Evolutionary conservation across 176 grass and related monocot species (phyloP).

Genomic region (Eragrostis curvula): DNA sequence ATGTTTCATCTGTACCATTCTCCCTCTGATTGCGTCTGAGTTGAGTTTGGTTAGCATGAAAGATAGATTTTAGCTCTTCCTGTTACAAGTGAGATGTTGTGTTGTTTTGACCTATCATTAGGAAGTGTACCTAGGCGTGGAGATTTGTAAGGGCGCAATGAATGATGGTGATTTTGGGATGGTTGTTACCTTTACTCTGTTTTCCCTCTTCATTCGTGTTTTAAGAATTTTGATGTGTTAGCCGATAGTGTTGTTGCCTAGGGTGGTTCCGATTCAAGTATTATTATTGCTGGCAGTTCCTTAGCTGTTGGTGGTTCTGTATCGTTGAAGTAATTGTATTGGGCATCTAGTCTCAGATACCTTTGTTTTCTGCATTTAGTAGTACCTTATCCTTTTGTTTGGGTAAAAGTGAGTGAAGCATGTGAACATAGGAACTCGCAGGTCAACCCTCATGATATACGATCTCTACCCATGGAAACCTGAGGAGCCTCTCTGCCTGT

Average conservation of each 20-base stretch:
- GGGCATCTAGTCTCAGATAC: no score
- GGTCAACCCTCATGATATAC: no score
- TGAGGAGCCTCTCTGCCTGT: no score
- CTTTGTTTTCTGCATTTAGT: no score
- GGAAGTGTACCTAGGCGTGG: slow-evolving; percentile 39
- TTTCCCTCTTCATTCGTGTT: neutral
- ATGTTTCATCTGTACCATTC: slow-evolving; percentile 32
- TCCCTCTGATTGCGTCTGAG: neutral
- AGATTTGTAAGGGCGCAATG: slow-evolving; percentile 32
- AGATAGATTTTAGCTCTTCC: slow-evolving; percentile 12
- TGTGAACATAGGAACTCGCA: neutral
- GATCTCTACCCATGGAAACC: no score
- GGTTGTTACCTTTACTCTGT: neutral
- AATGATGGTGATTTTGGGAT: slow-evolving; percentile 19
- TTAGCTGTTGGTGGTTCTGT: neutral
- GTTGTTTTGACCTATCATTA: neutral
- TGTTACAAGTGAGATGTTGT: slow-evolving; percentile 2
- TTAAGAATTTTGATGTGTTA: neutral
- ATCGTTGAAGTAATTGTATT: no score
- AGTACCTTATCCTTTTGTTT: neutral
- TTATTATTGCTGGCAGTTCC: neutral
- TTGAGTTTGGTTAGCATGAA: slow-evolving; percentile 26
- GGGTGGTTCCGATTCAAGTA: neutral
- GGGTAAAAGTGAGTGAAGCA: neutral
- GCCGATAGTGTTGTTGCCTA: neutral